These are phyloP conservation scores for Fagus sylvatica DNA, from an alignment of 306 rosid species.

Conservation along the genomic window DNA sequence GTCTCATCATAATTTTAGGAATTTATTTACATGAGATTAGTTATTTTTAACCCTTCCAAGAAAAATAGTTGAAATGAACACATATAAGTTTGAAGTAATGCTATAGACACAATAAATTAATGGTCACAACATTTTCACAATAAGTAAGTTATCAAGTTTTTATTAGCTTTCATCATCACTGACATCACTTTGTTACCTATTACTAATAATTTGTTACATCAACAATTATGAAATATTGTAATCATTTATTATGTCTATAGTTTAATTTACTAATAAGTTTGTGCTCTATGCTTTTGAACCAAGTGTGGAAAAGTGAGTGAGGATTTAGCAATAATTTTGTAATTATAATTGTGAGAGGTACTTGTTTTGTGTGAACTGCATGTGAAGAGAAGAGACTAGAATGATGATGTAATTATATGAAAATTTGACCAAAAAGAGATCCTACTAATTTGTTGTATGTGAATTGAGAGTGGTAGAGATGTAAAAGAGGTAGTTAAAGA, in stretches of 20 bases:
- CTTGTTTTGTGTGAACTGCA: not conserved
- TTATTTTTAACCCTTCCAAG: slow-evolving; percentile 20
- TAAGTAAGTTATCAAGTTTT: too few species aligned
- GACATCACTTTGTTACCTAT: too few species aligned
- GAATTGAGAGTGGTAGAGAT: slow-evolving; percentile 8
- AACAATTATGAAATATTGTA: too few species aligned
- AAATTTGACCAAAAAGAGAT: slow-evolving; percentile 32
- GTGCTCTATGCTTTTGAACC: slow-evolving; percentile 32
- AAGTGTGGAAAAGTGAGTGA: slow-evolving; percentile 11
- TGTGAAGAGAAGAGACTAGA: slow-evolving; percentile 12
- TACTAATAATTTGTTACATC: too few species aligned
- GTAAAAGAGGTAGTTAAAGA: slow-evolving; percentile 20
- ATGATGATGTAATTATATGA: slow-evolving; percentile 57
- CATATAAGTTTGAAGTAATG: too few species aligned
- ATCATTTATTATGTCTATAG: too few species aligned
- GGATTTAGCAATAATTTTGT: slow-evolving; percentile 3
- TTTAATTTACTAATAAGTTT: not conserved
- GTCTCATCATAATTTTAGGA: slow-evolving; percentile 32
- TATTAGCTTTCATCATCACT: too few species aligned
- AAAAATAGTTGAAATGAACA: not conserved
- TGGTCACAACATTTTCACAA: too few species aligned
- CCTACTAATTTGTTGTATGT: slow-evolving; percentile 42
- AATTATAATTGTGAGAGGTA: slow-evolving; percentile 15
- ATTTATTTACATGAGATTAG: slow-evolving; percentile 14
- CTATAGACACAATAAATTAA: too few species aligned